These are phyloP conservation scores for Epipyxis sp. DNA, from an alignment of 108 stramenopile species.

Conservation along the genomic window DNA sequence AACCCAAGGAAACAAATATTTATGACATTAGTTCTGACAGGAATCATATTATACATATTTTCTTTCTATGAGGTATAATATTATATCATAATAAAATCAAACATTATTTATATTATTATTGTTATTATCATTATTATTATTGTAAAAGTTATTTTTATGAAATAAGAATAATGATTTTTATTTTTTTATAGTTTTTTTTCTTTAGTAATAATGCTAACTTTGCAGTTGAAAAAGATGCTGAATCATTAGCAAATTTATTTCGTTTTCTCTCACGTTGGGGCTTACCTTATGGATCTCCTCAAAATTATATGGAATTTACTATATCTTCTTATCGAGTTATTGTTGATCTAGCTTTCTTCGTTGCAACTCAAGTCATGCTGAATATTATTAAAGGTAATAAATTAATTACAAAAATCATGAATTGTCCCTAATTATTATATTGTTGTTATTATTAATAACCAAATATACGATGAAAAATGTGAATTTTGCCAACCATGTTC, in stretches of 20 bases:
- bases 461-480: too few relatives aligned
- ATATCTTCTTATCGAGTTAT: background rate
- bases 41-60: slow-evolving; percentile 47
- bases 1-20: slow-evolving; percentile 40
- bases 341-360: slow-evolving; percentile 12
- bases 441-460: too few relatives aligned
- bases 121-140: too few relatives aligned
- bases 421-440: too few relatives aligned
- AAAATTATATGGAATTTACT: background rate
- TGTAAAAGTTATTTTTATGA: too few relatives aligned
- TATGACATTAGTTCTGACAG: slow-evolving; percentile 40
- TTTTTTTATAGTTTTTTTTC: slow-evolving; percentile 39
- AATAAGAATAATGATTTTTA: too few relatives aligned
- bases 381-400: slow-evolving; percentile 24
- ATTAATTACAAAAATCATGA: too few relatives aligned
- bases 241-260: slow-evolving; percentile 9
- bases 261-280: background rate
- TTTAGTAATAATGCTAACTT: slow-evolving; percentile 14
- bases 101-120: too few relatives aligned
- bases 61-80: slow-evolving; percentile 14
- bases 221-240: slow-evolving; percentile 29
- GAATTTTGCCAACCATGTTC: too few relatives aligned
- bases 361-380: background rate
- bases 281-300: background rate
- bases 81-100: too few relatives aligned